Evolutionary conservation across 768 basidiomycete species (phyloP).

Genomic region (Postia placenta): DNA sequence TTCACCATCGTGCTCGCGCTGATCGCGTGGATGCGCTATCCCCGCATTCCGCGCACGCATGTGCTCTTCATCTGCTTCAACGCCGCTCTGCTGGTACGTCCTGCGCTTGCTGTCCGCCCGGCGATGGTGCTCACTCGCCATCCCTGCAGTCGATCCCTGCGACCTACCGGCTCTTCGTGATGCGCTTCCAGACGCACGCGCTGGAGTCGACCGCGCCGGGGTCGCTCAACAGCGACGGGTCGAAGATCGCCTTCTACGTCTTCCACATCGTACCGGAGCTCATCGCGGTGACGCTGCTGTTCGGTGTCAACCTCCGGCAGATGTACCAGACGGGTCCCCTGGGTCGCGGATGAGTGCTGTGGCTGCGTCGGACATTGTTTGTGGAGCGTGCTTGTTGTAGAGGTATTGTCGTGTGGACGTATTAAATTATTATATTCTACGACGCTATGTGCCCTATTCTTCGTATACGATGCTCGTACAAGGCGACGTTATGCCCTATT

Average conservation of each 20-base stretch:
- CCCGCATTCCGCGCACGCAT: background rate
- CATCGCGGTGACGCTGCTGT: constrained; percentile 6
- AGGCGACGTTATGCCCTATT: no score
- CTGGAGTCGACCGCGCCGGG: constrained; percentile 4
- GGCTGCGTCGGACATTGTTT: no score
- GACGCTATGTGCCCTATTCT: no score
- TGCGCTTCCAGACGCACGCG: constrained; percentile 1
- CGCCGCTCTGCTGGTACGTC: background rate
- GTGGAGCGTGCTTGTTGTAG: no score
- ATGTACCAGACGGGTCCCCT: background rate
- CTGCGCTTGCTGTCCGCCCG: no score
- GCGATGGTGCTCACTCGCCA: no score
- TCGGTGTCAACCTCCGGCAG: constrained; percentile 8
- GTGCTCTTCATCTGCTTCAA: background rate
- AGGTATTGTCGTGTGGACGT: no score
- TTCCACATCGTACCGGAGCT: constrained; percentile 11
- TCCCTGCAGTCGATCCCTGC: constrained; percentile 7
- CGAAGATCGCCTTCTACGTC: constrained; percentile 15
- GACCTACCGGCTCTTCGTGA: constrained; percentile 7
- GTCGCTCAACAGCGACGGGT: constrained; percentile 7
- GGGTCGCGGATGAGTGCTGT: background rate
- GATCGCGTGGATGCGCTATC: background rate
- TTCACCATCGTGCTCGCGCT: background rate
- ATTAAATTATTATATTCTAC: no score
- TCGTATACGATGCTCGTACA: no score